phyloP scores from a whole-genome alignment of 495 filamentous ascomycete species.

The Geoglossum glabrum region DNA sequence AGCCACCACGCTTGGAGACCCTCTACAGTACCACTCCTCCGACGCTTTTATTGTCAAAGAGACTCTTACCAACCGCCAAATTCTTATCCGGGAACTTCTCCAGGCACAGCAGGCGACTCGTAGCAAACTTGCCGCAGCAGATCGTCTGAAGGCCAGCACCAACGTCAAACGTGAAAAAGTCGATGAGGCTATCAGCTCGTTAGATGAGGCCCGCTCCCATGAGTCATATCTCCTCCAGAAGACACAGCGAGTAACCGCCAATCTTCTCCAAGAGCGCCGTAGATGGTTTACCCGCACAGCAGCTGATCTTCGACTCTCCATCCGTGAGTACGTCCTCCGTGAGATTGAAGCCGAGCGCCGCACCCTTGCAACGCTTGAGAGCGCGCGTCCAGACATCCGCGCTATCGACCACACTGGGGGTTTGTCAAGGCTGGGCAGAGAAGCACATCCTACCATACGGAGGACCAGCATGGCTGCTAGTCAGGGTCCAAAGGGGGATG shows the following conservation, averaged over 20 bases:
- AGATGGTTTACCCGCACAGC: slow-evolving; percentile 81
- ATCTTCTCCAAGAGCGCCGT: slow-evolving; percentile 71
- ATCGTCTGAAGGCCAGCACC: slow-evolving; percentile 65
- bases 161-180: slow-evolving; percentile 83
- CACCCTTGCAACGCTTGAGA: slow-evolving; percentile 79
- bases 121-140: slow-evolving; percentile 61
- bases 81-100: slow-evolving; percentile 83
- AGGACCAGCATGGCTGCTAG: slow-evolving; percentile 60
- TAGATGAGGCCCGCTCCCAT: slow-evolving; percentile 66
- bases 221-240: slow-evolving; percentile 66
- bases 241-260: slow-evolving; percentile 68
- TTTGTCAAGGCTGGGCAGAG: slow-evolving; percentile 69
- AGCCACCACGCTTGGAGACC: slow-evolving; percentile 84
- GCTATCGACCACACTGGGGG: slow-evolving; percentile 82
- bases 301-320: slow-evolving; percentile 51
- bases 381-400: slow-evolving; percentile 77
- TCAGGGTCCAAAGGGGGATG: slow-evolving; percentile 88
- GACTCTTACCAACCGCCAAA: slow-evolving; percentile 93
- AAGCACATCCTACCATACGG: slow-evolving; percentile 57
- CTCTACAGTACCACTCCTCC: slow-evolving; percentile 82
- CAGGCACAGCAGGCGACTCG: slow-evolving; percentile 67
- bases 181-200: slow-evolving; percentile 75
- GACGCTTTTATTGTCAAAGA: slow-evolving; percentile 99
- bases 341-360: slow-evolving; percentile 92
- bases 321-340: slow-evolving; percentile 83